A percentile compares a stretch with the other conserved stretches of the same genome.
phyloP scores from a whole-genome alignment of 2,329 filamentous ascomycete species.

The Calonectria hawksworthii region DNA sequence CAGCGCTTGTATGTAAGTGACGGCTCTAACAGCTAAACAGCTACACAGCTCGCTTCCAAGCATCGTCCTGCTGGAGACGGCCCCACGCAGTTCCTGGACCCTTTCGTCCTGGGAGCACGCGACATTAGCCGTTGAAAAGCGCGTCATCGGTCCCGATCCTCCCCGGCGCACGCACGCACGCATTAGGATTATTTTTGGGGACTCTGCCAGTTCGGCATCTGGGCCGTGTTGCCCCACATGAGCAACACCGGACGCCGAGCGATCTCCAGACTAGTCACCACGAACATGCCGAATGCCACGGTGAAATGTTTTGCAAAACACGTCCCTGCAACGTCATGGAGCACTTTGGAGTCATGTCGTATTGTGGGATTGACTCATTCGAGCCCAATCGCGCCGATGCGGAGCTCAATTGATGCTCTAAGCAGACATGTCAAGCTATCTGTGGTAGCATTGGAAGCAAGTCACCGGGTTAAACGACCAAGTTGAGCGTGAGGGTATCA shows the following conservation, averaged over 20 bases:
- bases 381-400: neutral
- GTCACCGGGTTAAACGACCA: neutral
- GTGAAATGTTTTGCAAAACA: neutral
- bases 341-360: neutral
- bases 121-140: neutral
- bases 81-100: neutral
- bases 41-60: neutral
- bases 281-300: slow-evolving; percentile 12
- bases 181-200: neutral
- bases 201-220: slow-evolving; percentile 13
- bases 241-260: slow-evolving; percentile 29
- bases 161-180: neutral
- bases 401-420: neutral
- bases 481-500: slow-evolving; percentile 1
- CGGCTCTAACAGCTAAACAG: neutral
- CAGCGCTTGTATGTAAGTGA: slow-evolving; percentile 14
- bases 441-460: neutral
- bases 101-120: neutral
- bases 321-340: neutral
- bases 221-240: neutral
- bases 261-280: slow-evolving; percentile 21
- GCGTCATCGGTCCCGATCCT: neutral
- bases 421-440: neutral
- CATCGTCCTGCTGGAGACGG: neutral
- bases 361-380: neutral